Evolutionary conservation across 768 basidiomycete genomes (phyloP).

Genomic region (Kwoniella europaea): DNA sequence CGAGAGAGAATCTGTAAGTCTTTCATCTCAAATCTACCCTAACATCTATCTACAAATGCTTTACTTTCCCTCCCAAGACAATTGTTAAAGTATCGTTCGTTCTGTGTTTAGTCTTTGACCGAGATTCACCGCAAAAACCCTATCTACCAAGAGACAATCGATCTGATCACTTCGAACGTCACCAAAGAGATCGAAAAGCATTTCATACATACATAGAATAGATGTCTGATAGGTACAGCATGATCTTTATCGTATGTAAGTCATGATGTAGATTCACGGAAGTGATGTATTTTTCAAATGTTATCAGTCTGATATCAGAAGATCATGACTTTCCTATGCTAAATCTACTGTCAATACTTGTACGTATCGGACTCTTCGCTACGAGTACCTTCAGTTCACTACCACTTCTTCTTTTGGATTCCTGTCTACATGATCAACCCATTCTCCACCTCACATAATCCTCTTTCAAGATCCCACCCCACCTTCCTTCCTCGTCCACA

Average conservation of each 20-base stretch:
- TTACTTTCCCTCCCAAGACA: background rate
- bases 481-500: slow-evolving; percentile 27
- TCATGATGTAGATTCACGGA: too few species aligned
- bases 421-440: slow-evolving; percentile 11
- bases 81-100: too few species aligned
- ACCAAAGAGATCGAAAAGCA: background rate
- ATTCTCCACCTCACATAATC: slow-evolving; percentile 50
- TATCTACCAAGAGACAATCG: slow-evolving; percentile 7
- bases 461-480: slow-evolving; percentile 48
- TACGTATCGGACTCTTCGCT: too few species aligned
- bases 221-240: background rate
- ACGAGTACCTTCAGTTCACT: too few species aligned
- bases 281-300: too few species aligned
- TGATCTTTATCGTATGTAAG: background rate
- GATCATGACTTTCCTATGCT: background rate
- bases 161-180: slow-evolving; percentile 6
- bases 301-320: too few species aligned
- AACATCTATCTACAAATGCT: too few species aligned
- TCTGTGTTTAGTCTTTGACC: background rate
- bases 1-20: slow-evolving; percentile 6
- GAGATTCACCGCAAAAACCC: slow-evolving; percentile 8
- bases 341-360: too few species aligned
- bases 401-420: too few species aligned
- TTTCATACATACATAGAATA: slow-evolving; percentile 2
- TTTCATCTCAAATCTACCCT: background rate